Percentiles rank a stretch among this genome's conserved stretches.
These are phyloP conservation scores for Pinus taeda DNA, from an alignment of 75 land plant species.

Conservation along the genomic window DNA sequence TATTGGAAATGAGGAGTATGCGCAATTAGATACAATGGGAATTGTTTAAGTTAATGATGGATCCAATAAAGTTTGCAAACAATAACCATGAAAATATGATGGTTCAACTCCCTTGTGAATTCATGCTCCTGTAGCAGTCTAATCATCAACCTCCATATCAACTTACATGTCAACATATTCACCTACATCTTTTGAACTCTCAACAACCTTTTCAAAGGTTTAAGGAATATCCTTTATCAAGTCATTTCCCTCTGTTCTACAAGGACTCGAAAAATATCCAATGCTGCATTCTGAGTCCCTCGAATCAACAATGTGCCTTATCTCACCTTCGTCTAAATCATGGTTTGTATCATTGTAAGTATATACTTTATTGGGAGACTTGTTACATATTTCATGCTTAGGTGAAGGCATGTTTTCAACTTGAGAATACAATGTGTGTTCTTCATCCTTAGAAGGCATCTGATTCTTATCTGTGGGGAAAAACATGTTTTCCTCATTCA, in stretches of 20 bases:
- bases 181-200: not conserved
- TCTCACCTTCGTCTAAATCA: constrained; percentile 9
- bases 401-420: not conserved
- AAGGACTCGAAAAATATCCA: not conserved
- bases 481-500: not conserved
- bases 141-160: constrained; percentile 93
- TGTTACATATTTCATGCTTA: not conserved
- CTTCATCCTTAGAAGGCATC: not conserved
- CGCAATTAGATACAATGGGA: no score
- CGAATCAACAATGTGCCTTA: not conserved
- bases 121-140: constrained; percentile 13
- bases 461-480: not conserved
- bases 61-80: not conserved
- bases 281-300: not conserved
- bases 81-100: constrained; percentile 7
- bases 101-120: not conserved
- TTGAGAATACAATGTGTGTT: not conserved
- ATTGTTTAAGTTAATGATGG: no score
- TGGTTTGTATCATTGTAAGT: not conserved
- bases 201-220: constrained; percentile 2
- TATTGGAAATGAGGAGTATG: no score
- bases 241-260: not conserved
- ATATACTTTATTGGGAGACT: not conserved
- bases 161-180: constrained; percentile 91
- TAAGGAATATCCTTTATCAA: not conserved